Evolutionary conservation across 2,329 filamentous ascomycete genomes (phyloP).

Genomic region (Parastagonospora nodorum): DNA sequence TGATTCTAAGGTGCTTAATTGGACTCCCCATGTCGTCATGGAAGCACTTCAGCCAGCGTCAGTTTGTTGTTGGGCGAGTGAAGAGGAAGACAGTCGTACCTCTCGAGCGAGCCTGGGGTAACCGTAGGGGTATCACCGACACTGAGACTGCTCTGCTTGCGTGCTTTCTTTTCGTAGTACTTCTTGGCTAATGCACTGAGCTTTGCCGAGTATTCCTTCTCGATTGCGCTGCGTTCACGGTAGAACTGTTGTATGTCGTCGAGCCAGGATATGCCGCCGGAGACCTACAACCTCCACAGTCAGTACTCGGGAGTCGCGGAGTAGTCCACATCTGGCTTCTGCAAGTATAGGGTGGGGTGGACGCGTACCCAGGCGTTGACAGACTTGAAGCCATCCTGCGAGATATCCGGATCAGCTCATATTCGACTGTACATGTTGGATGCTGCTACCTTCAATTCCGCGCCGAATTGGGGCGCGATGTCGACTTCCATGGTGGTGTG

Average conservation of each 20-base stretch:
- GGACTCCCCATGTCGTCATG: slow-evolving; percentile 94
- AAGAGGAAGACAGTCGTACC: slow-evolving; percentile 52
- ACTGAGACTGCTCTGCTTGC: slow-evolving; percentile 83
- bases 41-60: slow-evolving; percentile 68
- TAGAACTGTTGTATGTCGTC: slow-evolving; percentile 98
- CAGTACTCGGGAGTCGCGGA: slow-evolving; percentile 22
- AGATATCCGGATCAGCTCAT: slow-evolving; percentile 32
- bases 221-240: slow-evolving; percentile 88
- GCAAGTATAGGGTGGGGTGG: slow-evolving; percentile 7
- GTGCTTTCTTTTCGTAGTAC: slow-evolving; percentile 96
- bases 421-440: slow-evolving; percentile 18
- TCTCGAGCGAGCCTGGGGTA: slow-evolving; percentile 94
- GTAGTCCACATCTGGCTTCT: background rate
- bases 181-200: slow-evolving; percentile 88
- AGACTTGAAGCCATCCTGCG: slow-evolving; percentile 91
- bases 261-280: slow-evolving; percentile 88
- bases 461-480: slow-evolving; percentile 83
- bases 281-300: slow-evolving; percentile 58
- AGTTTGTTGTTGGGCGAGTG: background rate
- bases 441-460: slow-evolving; percentile 81
- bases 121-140: slow-evolving; percentile 92
- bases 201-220: slow-evolving; percentile 95
- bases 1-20: slow-evolving; percentile 86
- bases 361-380: slow-evolving; percentile 80
- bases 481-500: slow-evolving; percentile 74